A percentile compares a stretch with the other conserved stretches of the same genome.
These are phyloP conservation scores for Schwanniomyces etchellsii DNA, from an alignment of 1,139 yeast genomes.

Conservation along the genomic window DNA sequence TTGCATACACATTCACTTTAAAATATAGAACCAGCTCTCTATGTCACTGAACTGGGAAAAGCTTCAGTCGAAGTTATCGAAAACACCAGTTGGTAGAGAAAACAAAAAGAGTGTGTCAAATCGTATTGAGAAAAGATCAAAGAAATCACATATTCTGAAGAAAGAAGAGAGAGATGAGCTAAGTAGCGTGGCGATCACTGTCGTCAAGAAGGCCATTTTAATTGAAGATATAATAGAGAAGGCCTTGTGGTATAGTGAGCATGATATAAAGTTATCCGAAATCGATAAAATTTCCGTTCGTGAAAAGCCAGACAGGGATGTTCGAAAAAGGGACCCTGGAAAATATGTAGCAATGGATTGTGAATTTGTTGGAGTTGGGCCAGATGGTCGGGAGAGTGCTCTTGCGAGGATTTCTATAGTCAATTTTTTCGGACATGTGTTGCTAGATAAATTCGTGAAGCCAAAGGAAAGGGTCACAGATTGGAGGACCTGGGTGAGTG, in stretches of 20 bases:
- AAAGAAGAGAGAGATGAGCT: no score
- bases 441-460: constrained; percentile 68
- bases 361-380: constrained; percentile 91
- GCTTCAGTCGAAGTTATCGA: not conserved
- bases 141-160: not conserved
- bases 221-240: not conserved
- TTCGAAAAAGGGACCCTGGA: constrained; percentile 45
- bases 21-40: no score
- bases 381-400: constrained; percentile 61
- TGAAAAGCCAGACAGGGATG: not conserved
- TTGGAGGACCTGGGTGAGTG: constrained; percentile 95
- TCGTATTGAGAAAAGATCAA: not conserved
- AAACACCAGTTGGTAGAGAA: no score
- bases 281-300: no score
- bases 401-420: constrained; percentile 86
- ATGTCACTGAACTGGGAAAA: constrained; percentile 1
- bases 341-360: constrained; percentile 82
- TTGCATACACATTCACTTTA: no score
- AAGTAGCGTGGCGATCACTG: no score
- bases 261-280: no score
- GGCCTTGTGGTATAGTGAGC: not conserved
- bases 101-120: not conserved
- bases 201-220: not conserved
- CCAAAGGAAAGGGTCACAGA: constrained; percentile 77
- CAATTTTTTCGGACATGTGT: constrained; percentile 67